Conservation (phyloP, 176 grass and related monocot species). For the Elymus sibiricus region DNA sequence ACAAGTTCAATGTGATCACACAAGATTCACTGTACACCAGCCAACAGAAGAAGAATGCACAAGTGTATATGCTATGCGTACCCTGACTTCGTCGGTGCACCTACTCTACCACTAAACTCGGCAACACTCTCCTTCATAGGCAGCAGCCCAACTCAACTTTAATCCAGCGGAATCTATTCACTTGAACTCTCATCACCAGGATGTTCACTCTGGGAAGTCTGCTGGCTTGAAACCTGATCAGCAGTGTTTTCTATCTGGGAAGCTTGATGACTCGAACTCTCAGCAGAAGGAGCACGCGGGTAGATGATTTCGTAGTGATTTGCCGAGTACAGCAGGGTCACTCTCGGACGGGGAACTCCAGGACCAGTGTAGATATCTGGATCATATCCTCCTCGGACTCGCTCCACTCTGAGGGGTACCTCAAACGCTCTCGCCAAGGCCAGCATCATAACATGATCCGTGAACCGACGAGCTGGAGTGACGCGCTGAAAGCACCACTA, state of each 20-base stretch:
- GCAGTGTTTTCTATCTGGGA: neutral
- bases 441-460: constrained; percentile 9
- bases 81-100: neutral
- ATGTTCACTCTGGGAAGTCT: neutral
- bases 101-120: neutral
- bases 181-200: neutral
- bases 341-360: constrained; percentile 3
- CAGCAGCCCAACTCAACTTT: neutral
- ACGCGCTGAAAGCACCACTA: neutral
- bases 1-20: neutral
- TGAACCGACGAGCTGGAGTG: neutral
- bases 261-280: neutral
- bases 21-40: neutral
- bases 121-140: neutral
- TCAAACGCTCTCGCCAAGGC: constrained; percentile 2
- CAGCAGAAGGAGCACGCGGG: neutral
- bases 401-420: constrained; percentile 30
- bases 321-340: constrained; percentile 14
- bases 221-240: neutral
- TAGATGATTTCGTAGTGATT: constrained; percentile 37
- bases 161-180: neutral
- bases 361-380: constrained; percentile 13
- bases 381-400: neutral
- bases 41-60: neutral
- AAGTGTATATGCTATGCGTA: neutral